phyloP scores from a whole-genome alignment of 169 alveolate species.

The Neospora caninum region DNA sequence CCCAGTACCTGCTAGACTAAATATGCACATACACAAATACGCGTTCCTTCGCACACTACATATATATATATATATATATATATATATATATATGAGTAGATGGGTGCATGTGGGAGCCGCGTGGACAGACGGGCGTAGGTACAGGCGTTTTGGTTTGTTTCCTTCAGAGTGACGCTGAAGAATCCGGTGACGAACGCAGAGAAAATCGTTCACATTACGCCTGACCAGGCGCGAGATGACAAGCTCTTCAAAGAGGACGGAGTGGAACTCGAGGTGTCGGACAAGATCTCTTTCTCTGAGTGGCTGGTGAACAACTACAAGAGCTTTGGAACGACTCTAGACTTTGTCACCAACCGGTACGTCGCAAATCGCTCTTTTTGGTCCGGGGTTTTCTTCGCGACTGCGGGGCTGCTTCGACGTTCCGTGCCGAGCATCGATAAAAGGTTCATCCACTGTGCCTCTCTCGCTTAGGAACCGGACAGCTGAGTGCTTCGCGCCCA shows the following conservation, averaged over 20 bases:
- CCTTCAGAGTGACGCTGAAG: conserved; percentile 81
- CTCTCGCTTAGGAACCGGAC: too few species aligned
- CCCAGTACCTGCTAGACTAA: background rate
- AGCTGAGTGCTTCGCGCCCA: too few species aligned
- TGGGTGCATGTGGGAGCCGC: background rate
- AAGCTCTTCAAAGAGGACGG: conserved; percentile 74
- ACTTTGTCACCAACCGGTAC: conserved; percentile 93
- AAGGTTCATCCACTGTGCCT: too few species aligned
- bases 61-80: too few species aligned
- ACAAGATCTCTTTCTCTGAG: conserved; percentile 93
- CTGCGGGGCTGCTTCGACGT: too few species aligned
- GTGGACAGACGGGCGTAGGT: background rate
- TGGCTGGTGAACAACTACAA: conserved; percentile 97
- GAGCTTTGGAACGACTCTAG: conserved; percentile 94
- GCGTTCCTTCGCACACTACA: background rate
- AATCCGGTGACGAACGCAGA: conserved; percentile 87
- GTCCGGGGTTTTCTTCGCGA: too few species aligned
- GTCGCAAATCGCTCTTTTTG: too few species aligned
- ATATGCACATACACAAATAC: background rate
- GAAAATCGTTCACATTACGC: conserved; percentile 78
- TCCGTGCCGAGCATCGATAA: too few species aligned
- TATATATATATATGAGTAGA: too few species aligned
- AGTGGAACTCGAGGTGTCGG: conserved; percentile 91
- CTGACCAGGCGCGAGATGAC: conserved; percentile 80
- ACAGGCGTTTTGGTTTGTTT: background rate